Percentiles rank a stretch among this genome's conserved stretches.
Evolutionary conservation across 208 protist species (phyloP).

Genomic region (Zelonia costaricensis): DNA sequence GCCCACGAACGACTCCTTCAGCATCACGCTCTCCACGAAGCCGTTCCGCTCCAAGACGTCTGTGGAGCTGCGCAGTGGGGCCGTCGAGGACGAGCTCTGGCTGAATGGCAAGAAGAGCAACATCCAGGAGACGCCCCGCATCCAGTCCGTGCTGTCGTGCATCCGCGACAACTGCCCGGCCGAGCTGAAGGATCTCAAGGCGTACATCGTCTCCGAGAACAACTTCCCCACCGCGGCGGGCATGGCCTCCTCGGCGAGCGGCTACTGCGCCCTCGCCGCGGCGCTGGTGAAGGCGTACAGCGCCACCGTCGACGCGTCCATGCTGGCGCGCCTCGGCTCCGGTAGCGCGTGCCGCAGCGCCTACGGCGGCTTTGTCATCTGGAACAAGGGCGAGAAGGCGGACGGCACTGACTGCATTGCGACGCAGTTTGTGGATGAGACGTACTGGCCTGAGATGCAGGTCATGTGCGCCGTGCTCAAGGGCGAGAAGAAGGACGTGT

Average conservation of each 20-base stretch:
- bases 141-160: slow-evolving; percentile 76
- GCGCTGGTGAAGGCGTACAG: slow-evolving; percentile 74
- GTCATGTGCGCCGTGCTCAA: slow-evolving; percentile 93
- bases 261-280: slow-evolving; percentile 95
- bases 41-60: slow-evolving; percentile 96
- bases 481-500: slow-evolving; percentile 94
- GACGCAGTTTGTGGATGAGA: slow-evolving; percentile 86
- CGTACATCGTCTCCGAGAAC: slow-evolving; percentile 96
- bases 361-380: slow-evolving; percentile 98
- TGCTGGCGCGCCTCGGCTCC: slow-evolving; percentile 92
- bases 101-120: slow-evolving; percentile 94
- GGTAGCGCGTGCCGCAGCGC: slow-evolving; percentile 97
- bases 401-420: slow-evolving; percentile 93
- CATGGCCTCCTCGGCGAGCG: slow-evolving; percentile 98
- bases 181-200: slow-evolving; percentile 52
- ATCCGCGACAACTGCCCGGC: slow-evolving; percentile 54
- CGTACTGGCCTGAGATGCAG: slow-evolving; percentile 95
- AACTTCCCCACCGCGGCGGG: slow-evolving; percentile 99
- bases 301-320: slow-evolving; percentile 80
- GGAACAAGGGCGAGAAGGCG: slow-evolving; percentile 92
- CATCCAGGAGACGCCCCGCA: slow-evolving; percentile 61
- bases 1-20: slow-evolving; percentile 98
- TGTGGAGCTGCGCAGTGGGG: slow-evolving; percentile 69
- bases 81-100: slow-evolving; percentile 90
- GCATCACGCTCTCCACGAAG: slow-evolving; percentile 94